Conservation (phyloP, 164 flowering plant species). For the Hamamelis virginiana region DNA sequence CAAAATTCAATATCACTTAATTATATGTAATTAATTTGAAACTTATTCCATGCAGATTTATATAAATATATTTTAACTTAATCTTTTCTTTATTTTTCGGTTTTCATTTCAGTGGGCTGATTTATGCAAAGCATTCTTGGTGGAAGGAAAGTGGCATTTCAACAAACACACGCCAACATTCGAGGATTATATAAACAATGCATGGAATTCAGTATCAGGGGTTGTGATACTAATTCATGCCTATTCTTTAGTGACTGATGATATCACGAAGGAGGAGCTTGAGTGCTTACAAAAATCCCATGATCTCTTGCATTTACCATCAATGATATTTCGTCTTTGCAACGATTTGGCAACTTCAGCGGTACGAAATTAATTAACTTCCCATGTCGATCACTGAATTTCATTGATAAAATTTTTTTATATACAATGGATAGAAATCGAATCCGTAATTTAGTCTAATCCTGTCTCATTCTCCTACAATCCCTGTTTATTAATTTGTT, state of each 20-base stretch:
- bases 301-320: conserved; percentile 28
- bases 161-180: conserved; percentile 30
- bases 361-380: conserved; percentile 30
- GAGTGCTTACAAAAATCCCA: conserved; percentile 14
- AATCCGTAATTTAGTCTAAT: too few relatives aligned
- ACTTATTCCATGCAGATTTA: too few relatives aligned
- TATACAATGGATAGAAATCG: too few relatives aligned
- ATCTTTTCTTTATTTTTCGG: not conserved
- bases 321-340: conserved; percentile 33
- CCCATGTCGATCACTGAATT: too few relatives aligned
- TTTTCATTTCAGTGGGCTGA: conserved; percentile 30
- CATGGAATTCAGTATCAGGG: conserved; percentile 38
- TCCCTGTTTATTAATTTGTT: too few relatives aligned
- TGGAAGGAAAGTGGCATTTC: conserved; percentile 42
- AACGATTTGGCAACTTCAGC: conserved; percentile 38
- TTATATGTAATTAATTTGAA: too few relatives aligned
- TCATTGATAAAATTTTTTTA: too few relatives aligned
- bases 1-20: too few relatives aligned
- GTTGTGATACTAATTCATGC: conserved; percentile 9
- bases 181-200: conserved; percentile 45
- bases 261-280: conserved; percentile 11
- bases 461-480: too few relatives aligned
- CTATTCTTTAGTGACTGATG: not conserved
- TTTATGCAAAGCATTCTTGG: conserved; percentile 34
- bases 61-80: too few relatives aligned